A percentile compares a stretch with the other conserved stretches of the same genome.
Conservation (phyloP, 805 yeast genomes). For the Millerago galiae region DNA sequence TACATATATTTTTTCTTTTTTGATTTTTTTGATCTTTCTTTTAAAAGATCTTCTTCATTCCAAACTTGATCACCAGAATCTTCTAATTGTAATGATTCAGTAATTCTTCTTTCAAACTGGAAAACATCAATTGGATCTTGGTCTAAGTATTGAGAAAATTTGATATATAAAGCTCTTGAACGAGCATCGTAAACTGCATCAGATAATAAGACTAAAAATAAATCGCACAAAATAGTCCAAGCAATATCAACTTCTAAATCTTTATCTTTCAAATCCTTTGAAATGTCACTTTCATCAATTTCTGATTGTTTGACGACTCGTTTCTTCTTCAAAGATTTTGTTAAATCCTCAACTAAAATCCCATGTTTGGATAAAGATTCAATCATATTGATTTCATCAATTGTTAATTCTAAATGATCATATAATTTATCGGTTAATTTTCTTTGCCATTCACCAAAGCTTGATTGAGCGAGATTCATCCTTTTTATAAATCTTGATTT, state of each 20-base stretch:
- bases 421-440: constrained; percentile 65
- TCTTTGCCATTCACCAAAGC: constrained; percentile 80
- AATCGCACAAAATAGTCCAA: constrained; percentile 92
- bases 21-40: constrained; percentile 60
- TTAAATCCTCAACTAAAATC: constrained; percentile 64
- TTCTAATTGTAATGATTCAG: constrained; percentile 86
- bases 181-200: constrained; percentile 88
- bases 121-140: constrained; percentile 61
- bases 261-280: constrained; percentile 7
- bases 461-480: constrained; percentile 63
- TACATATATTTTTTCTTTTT: constrained; percentile 67
- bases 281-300: constrained; percentile 18
- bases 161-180: constrained; percentile 70
- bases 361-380: constrained; percentile 83
- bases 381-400: constrained; percentile 82
- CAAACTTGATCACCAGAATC: constrained; percentile 73
- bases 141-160: constrained; percentile 57
- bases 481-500: constrained; percentile 45
- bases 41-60: constrained; percentile 65
- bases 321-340: constrained; percentile 50
- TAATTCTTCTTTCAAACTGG: constrained; percentile 86
- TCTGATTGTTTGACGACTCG: constrained; percentile 48
- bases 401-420: constrained; percentile 68
- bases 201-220: constrained; percentile 70
- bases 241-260: constrained; percentile 63